phyloP scores from a whole-genome alignment of 345 rosid species.

The Eucalyptus rudis region DNA sequence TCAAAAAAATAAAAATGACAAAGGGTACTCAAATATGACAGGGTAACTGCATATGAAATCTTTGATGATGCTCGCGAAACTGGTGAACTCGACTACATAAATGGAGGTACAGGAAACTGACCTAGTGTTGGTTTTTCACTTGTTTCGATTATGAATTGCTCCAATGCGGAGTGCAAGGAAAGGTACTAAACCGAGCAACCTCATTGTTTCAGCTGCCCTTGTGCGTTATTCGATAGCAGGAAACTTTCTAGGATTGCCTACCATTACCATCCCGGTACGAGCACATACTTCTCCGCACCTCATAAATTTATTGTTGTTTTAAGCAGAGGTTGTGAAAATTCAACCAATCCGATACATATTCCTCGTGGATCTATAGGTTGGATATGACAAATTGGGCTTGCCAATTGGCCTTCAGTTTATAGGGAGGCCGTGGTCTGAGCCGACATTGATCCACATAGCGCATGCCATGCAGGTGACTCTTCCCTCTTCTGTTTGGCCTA shows the following conservation, averaged over 20 bases:
- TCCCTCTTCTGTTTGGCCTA: neutral
- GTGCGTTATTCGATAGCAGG: constrained; percentile 66
- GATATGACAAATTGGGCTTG: constrained; percentile 50
- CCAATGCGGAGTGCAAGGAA: neutral
- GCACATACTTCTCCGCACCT: neutral
- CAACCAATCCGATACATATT: neutral
- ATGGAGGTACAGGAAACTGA: constrained; percentile 39
- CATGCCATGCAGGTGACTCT: constrained; percentile 48
- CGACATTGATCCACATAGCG: constrained; percentile 47
- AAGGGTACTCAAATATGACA: neutral
- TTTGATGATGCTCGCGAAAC: constrained; percentile 30
- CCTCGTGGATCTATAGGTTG: constrained; percentile 20
- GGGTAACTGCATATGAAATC: constrained; percentile 58
- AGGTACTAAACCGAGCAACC: neutral
- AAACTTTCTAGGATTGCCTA: constrained; percentile 67
- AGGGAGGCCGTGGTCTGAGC: constrained; percentile 74
- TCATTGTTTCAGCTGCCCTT: constrained; percentile 45
- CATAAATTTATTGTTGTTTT: neutral
- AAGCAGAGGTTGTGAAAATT: neutral
- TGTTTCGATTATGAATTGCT: neutral
- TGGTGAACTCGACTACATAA: constrained; percentile 63
- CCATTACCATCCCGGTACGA: constrained; percentile 51
- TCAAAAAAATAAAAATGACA: neutral
- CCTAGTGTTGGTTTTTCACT: neutral
- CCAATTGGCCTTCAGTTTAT: constrained; percentile 70